Evolutionary conservation across 2,329 filamentous ascomycete species (phyloP), one percentile per base, ranked within the genome.

Genomic region (Leptographium procerum): DNA sequence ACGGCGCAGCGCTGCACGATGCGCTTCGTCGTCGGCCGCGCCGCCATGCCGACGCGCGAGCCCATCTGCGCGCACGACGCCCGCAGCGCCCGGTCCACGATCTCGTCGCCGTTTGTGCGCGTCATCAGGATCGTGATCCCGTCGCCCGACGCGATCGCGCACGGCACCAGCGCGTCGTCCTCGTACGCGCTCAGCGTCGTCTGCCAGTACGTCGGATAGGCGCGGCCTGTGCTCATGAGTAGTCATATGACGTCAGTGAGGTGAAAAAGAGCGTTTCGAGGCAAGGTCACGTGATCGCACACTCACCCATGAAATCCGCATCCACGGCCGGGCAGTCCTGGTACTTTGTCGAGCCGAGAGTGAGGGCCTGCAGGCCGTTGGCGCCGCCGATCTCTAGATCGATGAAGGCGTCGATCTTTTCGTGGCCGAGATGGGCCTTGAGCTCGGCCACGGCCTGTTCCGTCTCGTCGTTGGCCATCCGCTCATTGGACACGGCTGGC

Each of bases 331-430:
- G 70, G 3, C 67, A 60, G 48, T 71, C 67, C 40, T 74, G 73
- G 50, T 64, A 66, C 13, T 62, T 60, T 2, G 66, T 74, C 66
- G 60, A 72, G 61, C 57, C 73, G 66, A 56, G 72, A 65, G 62
- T 71, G 67, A 66, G 71, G 28, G 59, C 72, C 65, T 65, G 71
- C 14, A 80, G 66, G 0, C 78, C 78, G 60, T 82, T 82, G 3
- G 73, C 73, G 2, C 79, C 79, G 0, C 80, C 80, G 36, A 83
- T 82, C 60, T 81, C 78, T 4, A 79, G 69, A 1, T 72, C 75
- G 65, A 80, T 74, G 3, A 78, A 65, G 2, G 66, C 67, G 36
- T 68, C 66, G 56, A 70, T 69, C 14, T 43, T 65, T 52, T 64
- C 63, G 40, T 69, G 66, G 36, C 58, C 54, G 28, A 66, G 59